Conservation (phyloP, 2,329 filamentous ascomycete genomes). For the Cytospora mali region DNA sequence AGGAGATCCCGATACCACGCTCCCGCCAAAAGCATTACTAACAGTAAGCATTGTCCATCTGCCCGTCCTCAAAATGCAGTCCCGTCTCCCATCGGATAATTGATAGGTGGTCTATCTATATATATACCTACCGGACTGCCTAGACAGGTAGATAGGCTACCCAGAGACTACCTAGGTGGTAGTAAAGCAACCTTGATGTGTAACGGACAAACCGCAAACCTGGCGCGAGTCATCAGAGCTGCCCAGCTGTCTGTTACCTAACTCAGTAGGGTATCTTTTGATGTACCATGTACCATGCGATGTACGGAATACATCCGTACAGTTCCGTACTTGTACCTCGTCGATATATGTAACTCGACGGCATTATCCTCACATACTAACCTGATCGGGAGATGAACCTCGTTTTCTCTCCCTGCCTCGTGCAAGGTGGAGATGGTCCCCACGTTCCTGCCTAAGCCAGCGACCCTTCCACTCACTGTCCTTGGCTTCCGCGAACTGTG, state of each 20-base stretch:
- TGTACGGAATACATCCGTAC: neutral
- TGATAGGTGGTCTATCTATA: too few relatives aligned
- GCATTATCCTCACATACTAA: conserved; percentile 4
- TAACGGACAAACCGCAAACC: too few relatives aligned
- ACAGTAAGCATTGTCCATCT: too few relatives aligned
- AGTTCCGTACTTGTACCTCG: neutral
- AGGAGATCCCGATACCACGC: neutral
- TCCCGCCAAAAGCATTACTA: neutral
- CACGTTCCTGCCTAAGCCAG: conserved; percentile 18
- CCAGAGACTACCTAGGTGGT: too few relatives aligned
- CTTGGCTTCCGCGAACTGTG: neutral
- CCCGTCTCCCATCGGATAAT: too few relatives aligned
- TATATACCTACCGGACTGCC: too few relatives aligned
- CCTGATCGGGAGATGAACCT: conserved; percentile 11
- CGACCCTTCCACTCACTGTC: neutral
- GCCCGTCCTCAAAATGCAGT: too few relatives aligned
- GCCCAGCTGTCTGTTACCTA: neutral
- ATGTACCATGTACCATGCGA: neutral
- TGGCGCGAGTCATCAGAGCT: neutral
- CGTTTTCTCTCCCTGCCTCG: conserved; percentile 19
- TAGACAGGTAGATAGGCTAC: too few relatives aligned
- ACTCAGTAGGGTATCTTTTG: too few relatives aligned
- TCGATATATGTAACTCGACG: neutral
- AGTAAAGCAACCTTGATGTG: too few relatives aligned
- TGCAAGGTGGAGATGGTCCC: conserved; percentile 21